These are phyloP conservation scores for Aureobasidium subglaciale DNA, from an alignment of 2,329 filamentous ascomycete genomes.

Conservation along the genomic window DNA sequence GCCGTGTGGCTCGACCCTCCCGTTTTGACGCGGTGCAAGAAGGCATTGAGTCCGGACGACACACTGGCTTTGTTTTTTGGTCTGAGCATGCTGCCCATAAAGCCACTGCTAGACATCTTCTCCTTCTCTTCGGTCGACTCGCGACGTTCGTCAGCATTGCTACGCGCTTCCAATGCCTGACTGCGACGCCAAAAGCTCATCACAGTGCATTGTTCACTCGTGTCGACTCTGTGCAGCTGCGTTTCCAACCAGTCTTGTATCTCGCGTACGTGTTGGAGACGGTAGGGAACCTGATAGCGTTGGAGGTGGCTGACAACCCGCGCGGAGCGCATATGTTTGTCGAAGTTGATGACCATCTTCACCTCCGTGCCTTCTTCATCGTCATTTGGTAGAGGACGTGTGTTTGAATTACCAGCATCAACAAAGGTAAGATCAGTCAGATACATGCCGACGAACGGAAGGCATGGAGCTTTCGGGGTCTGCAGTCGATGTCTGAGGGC, in stretches of 20 bases:
- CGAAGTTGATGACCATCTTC: slow-evolving; percentile 87
- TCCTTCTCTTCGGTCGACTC: not conserved
- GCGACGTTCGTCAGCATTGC: not conserved
- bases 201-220: slow-evolving; percentile 53
- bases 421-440: slow-evolving; percentile 94
- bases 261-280: slow-evolving; percentile 73
- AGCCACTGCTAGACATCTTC: not conserved
- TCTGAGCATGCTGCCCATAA: slow-evolving; percentile 3
- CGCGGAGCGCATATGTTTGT: slow-evolving; percentile 90
- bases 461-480: slow-evolving; percentile 73
- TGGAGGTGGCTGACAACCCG: slow-evolving; percentile 95
- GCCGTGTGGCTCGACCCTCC: not conserved
- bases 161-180: slow-evolving; percentile 65
- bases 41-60: not conserved
- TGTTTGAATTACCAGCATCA: slow-evolving; percentile 85
- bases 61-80: not conserved
- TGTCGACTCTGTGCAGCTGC: slow-evolving; percentile 70
- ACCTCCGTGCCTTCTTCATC: slow-evolving; percentile 53
- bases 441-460: slow-evolving; percentile 94
- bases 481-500: slow-evolving; percentile 75
- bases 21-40: slow-evolving; percentile 1
- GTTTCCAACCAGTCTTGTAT: slow-evolving; percentile 88
- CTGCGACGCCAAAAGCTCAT: slow-evolving; percentile 75
- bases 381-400: slow-evolving; percentile 61
- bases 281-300: slow-evolving; percentile 90